Evolutionary conservation across 2,329 filamentous ascomycete species (phyloP).

Genomic region (Emergomyces africanus): DNA sequence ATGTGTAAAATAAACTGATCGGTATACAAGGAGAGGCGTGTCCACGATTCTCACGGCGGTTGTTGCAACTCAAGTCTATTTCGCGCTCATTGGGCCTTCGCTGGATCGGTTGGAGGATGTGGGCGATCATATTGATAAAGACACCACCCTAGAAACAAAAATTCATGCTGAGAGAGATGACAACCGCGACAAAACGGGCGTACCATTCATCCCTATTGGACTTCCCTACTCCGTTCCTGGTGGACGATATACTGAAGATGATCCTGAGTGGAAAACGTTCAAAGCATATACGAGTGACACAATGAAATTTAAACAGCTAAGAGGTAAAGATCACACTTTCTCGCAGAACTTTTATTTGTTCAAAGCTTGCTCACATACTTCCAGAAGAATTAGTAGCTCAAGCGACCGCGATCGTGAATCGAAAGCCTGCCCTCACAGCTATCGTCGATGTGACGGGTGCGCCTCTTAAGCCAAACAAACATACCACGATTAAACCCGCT

Average conservation of each 20-base stretch:
- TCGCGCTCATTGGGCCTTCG: not conserved
- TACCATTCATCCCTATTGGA: conserved; percentile 9
- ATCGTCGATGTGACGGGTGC: not conserved
- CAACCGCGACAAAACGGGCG: not conserved
- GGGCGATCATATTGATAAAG: not conserved
- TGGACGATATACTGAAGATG: conserved; percentile 1
- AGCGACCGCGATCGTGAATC: not conserved
- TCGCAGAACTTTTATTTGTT: not conserved
- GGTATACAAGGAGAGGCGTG: not conserved
- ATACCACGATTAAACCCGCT: not conserved
- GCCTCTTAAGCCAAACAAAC: not conserved
- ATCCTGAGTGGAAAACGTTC: conserved; percentile 7
- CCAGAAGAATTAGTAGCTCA: not conserved
- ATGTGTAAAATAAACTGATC: not conserved
- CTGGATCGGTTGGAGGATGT: not conserved
- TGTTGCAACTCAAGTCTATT: not conserved
- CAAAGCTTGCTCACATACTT: not conserved
- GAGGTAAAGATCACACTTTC: not conserved
- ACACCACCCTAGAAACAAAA: not conserved
- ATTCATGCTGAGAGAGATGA: conserved; percentile 1
- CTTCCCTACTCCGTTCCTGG: conserved; percentile 5
- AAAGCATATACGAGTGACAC: conserved; percentile 1
- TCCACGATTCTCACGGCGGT: not conserved
- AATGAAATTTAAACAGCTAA: not conserved
- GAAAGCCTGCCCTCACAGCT: not conserved